phyloP scores from a whole-genome alignment of 192 early-diverging fungal genomes.

The Helicostylum pulchrum region DNA sequence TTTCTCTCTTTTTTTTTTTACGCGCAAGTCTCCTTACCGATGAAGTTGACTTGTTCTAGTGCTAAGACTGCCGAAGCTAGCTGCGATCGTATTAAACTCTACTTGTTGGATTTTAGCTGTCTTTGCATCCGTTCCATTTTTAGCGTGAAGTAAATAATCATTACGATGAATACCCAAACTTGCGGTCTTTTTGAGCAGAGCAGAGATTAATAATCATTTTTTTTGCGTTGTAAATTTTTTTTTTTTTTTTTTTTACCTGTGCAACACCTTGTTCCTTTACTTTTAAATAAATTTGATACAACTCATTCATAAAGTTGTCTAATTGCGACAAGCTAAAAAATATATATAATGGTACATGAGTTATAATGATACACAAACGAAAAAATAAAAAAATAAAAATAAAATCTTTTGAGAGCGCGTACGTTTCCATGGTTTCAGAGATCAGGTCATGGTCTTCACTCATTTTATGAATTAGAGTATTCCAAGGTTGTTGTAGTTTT shows the following conservation, averaged over 20 bases:
- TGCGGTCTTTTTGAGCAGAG: conserved; percentile 41
- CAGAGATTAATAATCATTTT: not conserved
- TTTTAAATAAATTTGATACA: conserved; percentile 75
- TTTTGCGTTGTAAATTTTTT: not conserved
- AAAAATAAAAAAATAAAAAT: too few species aligned
- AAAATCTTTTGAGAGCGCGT: too few species aligned
- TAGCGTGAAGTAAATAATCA: conserved; percentile 86
- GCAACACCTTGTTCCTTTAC: conserved; percentile 56
- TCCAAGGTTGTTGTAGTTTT: conserved; percentile 75
- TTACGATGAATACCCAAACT: conserved; percentile 87
- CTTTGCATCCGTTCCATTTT: conserved; percentile 32
- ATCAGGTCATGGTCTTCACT: conserved; percentile 77
- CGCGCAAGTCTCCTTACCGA: conserved; percentile 57
- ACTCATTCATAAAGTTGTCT: conserved; percentile 78
- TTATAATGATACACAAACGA: too few species aligned
- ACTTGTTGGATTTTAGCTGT: conserved; percentile 78
- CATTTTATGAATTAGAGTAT: conserved; percentile 76
- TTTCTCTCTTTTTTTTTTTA: conserved; percentile 46
- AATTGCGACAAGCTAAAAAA: conserved; percentile 58
- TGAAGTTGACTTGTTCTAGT: conserved; percentile 74
- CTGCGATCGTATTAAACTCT: conserved; percentile 94
- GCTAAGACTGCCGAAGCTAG: conserved; percentile 86
- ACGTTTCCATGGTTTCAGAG: conserved; percentile 67
- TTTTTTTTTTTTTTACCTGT: conserved; percentile 44
- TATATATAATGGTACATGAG: not conserved